Evolutionary conservation across 306 rosid genomes (phyloP).

Genomic region (Fragaria nilgerrensis): DNA sequence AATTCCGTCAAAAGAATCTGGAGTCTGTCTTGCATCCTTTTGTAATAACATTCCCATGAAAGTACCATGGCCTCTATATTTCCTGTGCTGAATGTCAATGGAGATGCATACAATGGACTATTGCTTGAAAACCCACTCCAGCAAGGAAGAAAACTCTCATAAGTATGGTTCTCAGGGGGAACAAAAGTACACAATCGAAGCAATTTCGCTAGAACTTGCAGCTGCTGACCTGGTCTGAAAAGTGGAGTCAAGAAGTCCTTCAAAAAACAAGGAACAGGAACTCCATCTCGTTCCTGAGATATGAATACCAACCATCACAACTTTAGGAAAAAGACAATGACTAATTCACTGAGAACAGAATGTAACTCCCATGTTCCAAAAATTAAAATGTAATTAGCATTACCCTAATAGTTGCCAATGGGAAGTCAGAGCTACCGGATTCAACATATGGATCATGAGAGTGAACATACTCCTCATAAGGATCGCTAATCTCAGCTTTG

Average conservation of each 20-base stretch:
- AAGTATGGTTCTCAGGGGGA: slow-evolving; percentile 46
- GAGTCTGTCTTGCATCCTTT: slow-evolving; percentile 64
- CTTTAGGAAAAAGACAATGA: slow-evolving; percentile 22
- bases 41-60: slow-evolving; percentile 66
- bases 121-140: slow-evolving; percentile 72
- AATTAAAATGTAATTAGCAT: slow-evolving; percentile 20
- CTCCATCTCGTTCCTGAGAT: slow-evolving; percentile 75
- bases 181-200: slow-evolving; percentile 72
- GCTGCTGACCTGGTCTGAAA: slow-evolving; percentile 93
- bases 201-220: slow-evolving; percentile 81
- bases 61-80: slow-evolving; percentile 52
- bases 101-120: slow-evolving; percentile 47
- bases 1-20: slow-evolving; percentile 48
- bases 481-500: slow-evolving; percentile 92
- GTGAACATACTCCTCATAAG: slow-evolving; percentile 63
- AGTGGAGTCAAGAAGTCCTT: slow-evolving; percentile 69
- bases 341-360: slow-evolving; percentile 21
- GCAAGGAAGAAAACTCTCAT: slow-evolving; percentile 78
- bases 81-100: slow-evolving; percentile 59
- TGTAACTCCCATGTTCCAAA: slow-evolving; percentile 8
- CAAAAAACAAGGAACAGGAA: slow-evolving; percentile 75
- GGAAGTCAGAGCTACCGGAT: slow-evolving; percentile 49
- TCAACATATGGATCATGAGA: slow-evolving; percentile 29
- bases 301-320: slow-evolving; percentile 40
- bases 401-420: slow-evolving; percentile 66